A percentile compares a stretch with the other conserved stretches of the same genome.
Evolutionary conservation across 2,329 filamentous ascomycete species (phyloP).

Genomic region (Zasmidium citrigriseum): DNA sequence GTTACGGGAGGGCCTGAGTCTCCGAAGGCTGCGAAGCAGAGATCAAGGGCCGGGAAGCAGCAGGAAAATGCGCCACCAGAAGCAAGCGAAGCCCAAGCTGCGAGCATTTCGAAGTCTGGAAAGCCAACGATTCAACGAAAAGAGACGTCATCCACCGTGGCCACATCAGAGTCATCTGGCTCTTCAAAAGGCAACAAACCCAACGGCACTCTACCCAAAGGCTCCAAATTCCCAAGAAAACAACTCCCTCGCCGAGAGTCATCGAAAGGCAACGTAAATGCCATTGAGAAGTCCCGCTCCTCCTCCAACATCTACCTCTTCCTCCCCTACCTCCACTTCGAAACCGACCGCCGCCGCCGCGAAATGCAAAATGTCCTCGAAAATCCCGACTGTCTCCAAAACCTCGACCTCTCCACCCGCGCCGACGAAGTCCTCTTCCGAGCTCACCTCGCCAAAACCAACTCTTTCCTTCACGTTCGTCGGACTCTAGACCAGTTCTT

Average conservation of each 20-base stretch:
- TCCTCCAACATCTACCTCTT: slow-evolving; percentile 46
- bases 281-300: background rate
- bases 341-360: slow-evolving; percentile 50
- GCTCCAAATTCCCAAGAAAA: slow-evolving; percentile 7
- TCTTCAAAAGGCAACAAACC: background rate
- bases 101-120: background rate
- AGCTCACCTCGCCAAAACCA: slow-evolving; percentile 23
- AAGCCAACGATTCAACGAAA: slow-evolving; percentile 15
- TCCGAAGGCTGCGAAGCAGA: background rate
- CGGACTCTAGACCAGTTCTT: slow-evolving; percentile 67
- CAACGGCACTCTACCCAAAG: background rate
- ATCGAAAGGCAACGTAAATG: slow-evolving; percentile 7
- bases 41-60: background rate
- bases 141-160: slow-evolving; percentile 21
- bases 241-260: slow-evolving; percentile 8
- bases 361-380: slow-evolving; percentile 60
- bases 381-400: slow-evolving; percentile 12
- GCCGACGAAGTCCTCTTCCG: slow-evolving; percentile 41
- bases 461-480: slow-evolving; percentile 54
- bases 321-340: slow-evolving; percentile 68
- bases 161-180: slow-evolving; percentile 12
- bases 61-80: background rate
- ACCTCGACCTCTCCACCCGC: slow-evolving; percentile 12
- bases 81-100: background rate
- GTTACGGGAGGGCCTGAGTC: background rate